Percentiles rank a stretch among this genome's conserved stretches.
These are phyloP conservation scores for Eucalyptus lansdowneana DNA, from an alignment of 345 rosid species.

Conservation along the genomic window DNA sequence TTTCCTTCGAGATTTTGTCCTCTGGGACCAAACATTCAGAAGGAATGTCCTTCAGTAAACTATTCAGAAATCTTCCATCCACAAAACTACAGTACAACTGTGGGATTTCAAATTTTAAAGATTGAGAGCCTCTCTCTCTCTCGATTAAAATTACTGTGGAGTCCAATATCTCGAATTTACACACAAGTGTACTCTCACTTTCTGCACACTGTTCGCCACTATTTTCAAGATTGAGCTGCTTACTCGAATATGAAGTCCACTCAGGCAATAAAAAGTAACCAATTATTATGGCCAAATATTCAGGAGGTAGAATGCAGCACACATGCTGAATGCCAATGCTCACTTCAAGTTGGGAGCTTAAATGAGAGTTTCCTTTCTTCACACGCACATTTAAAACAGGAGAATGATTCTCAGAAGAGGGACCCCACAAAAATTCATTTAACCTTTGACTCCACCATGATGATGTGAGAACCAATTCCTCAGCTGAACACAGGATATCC, in stretches of 20 bases:
- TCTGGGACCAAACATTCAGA: constrained; percentile 37
- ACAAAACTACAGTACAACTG: constrained; percentile 41
- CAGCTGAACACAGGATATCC: constrained; percentile 59
- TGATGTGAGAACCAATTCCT: constrained; percentile 58
- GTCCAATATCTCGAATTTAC: constrained; percentile 70
- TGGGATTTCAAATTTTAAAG: constrained; percentile 43
- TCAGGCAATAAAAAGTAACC: constrained; percentile 83
- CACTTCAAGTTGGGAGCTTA: constrained; percentile 52
- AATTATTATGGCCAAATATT: constrained; percentile 63
- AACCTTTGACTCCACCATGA: constrained; percentile 45
- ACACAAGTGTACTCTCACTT: constrained; percentile 13
- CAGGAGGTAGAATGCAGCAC: constrained; percentile 61
- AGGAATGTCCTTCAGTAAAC: constrained; percentile 37
- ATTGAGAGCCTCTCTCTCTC: constrained; percentile 28
- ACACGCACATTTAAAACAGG: constrained; percentile 64
- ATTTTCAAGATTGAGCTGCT: constrained; percentile 16
- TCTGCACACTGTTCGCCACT: background rate
- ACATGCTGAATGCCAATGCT: constrained; percentile 78
- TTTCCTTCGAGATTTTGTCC: constrained; percentile 22
- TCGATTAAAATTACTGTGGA: constrained; percentile 49
- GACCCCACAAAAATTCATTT: constrained; percentile 63
- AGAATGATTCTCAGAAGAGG: constrained; percentile 27
- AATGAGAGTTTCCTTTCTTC: constrained; percentile 30
- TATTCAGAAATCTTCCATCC: constrained; percentile 18
- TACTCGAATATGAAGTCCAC: constrained; percentile 37